Percentiles rank a stretch among this genome's conserved stretches.
phyloP scores from a whole-genome alignment of 2,329 filamentous ascomycete genomes.

The Cercospora sojina region DNA sequence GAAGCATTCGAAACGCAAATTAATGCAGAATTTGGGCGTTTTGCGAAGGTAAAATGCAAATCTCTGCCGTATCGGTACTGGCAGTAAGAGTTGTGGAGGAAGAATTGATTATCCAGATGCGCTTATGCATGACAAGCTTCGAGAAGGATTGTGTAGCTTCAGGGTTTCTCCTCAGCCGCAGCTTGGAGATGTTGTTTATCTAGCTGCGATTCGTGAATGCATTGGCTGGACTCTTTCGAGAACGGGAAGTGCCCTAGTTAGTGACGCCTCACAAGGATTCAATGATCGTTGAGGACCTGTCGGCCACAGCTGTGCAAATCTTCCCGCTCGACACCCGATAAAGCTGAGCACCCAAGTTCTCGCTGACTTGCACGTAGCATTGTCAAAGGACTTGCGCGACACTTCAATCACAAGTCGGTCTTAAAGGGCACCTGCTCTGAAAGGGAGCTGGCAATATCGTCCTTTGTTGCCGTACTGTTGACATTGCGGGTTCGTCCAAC shows the following conservation, averaged over 20 bases:
- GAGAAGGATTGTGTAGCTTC: slow-evolving; percentile 6
- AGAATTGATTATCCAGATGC: background rate
- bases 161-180: slow-evolving; percentile 9
- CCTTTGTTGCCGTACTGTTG: background rate
- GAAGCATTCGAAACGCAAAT: background rate
- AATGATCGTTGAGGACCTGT: background rate
- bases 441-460: background rate
- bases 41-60: background rate
- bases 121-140: slow-evolving; percentile 9
- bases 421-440: background rate
- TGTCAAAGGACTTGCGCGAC: background rate
- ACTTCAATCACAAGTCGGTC: background rate
- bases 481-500: slow-evolving; percentile 26
- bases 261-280: background rate
- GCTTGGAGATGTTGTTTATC: background rate
- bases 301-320: background rate
- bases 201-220: background rate
- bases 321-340: background rate
- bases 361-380: background rate
- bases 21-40: background rate
- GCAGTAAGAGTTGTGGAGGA: background rate
- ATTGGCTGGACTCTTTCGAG: background rate
- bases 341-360: background rate
- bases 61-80: background rate
- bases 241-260: background rate